Conservation (phyloP, 2,329 filamentous ascomycete species). For the Zymoseptoria crescenta region DNA sequence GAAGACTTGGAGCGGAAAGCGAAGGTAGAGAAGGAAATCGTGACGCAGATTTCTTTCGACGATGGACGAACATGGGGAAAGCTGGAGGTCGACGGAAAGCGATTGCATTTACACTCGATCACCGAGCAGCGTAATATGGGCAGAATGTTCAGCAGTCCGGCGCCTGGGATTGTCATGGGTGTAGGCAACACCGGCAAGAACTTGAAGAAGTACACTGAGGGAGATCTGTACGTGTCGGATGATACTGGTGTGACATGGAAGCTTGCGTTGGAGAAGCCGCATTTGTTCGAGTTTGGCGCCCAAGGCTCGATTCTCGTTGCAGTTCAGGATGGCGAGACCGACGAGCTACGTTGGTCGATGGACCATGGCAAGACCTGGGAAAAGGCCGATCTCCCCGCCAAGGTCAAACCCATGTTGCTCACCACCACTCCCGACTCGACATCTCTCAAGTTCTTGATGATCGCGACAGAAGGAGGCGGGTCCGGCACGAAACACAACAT, state of each 20-base stretch:
- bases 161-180: constrained; percentile 88
- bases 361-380: constrained; percentile 86
- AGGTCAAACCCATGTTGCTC: constrained; percentile 63
- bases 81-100: constrained; percentile 57
- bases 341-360: constrained; percentile 68
- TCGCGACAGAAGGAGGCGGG: constrained; percentile 52
- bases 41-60: constrained; percentile 85
- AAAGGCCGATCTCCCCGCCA: constrained; percentile 58
- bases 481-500: constrained; percentile 47
- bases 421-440: constrained; percentile 91
- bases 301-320: constrained; percentile 84
- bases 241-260: constrained; percentile 84
- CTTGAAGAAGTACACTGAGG: constrained; percentile 62
- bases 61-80: constrained; percentile 79
- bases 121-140: constrained; percentile 77
- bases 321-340: constrained; percentile 60
- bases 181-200: constrained; percentile 79
- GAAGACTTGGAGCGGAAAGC: constrained; percentile 57
- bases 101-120: constrained; percentile 84
- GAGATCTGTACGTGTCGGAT: constrained; percentile 80
- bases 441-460: constrained; percentile 79
- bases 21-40: constrained; percentile 55
- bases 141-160: constrained; percentile 84
- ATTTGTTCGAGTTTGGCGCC: constrained; percentile 95
- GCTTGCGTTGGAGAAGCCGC: constrained; percentile 65